Evolutionary conservation across 805 yeast genomes (phyloP), one percentile per base, ranked within the genome.

Genomic region (Spathaspora sp.): DNA sequence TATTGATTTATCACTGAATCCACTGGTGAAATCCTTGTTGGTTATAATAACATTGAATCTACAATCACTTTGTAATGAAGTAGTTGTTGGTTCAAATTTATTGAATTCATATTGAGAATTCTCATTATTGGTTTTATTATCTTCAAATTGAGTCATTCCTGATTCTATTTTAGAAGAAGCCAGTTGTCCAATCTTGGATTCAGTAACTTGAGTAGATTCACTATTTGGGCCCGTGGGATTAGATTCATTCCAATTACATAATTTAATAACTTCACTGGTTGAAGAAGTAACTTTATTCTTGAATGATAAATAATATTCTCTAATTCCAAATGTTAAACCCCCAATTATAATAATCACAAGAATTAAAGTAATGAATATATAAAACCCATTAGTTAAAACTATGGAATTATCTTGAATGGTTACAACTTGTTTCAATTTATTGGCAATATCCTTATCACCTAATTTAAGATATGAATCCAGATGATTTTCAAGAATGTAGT

Each of bases 301-400:
- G 10, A 52, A 39, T 19, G 59, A 55, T 10, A 57, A 42, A 8
- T 31, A 42, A 47, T 62, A 64, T 52, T 68, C 71, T 46, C 70
- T 50, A 4, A 61, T 43, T 0, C 62, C 69, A 57, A 63, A 68
- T 1, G 56, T 38, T 2, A 58, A 44, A 0, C 57, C 61, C 3
- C 67, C 65, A 3, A 58, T 6, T 1, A 65, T 59, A 3, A 65
- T 52, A 9, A 61, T 55, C 8, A 45, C 49, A 31, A 66, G 57
- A 11, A 65, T 56, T 28, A 67, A 49, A 6, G 61, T 48, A 32
- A 65, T 43, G 47, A 65, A 67, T 9, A 65, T 60, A 50, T 66
- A 66, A 2, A 62, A 53, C 2, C 65, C 56, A 48, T 64, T 66
- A 12, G 69, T 59, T 5, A 67, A 47, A 7, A 51, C 9, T 17